Base-by-base conservation (phyloP, 1,139 yeast genomes). In the Kodamaea alishanica region DNA sequence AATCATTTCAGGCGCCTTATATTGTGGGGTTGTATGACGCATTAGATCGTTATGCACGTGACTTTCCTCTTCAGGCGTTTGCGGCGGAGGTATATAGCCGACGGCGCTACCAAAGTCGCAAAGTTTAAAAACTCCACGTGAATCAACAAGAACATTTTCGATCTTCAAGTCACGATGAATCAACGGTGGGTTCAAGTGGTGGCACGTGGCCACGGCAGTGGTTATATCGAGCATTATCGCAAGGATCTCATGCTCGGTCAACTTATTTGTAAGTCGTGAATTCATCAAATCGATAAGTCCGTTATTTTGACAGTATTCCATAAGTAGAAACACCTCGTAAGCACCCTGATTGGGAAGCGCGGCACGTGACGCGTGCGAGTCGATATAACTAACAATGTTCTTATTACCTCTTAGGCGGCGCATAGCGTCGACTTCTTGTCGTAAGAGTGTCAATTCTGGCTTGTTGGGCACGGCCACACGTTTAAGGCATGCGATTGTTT, bases 51-150 rank as follows among this genome's bases (percentile, higher is more conserved):
- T 87, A 47, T 85, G 86, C 33, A 90, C 63, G 10, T 75, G 65
- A 38, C 81, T 81, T 50, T 82, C 70, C 53, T 85, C 95, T 42
- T 77, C 79, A 6, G 79, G 72, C 44, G 73, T 77, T 41, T 73
- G 65, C 1, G 96, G 94, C 4, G 84, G 79, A 31, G 77, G 74
- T 48, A 77, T 64, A 42, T 79, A 81, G 12, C 75, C 77, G 22
- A 90, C 84, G 0, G 96, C 86, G 1, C 97, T 88, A 1, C 99
- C 99, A 67, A 92, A 92, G 63, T 92, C 99, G 58, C 96, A 85
- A 30, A 92, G 66, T 60, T 90, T 92, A 61, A 77, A 94, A 38
- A 75, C 75, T 35, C 87, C 84, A 33, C 79, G 70, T 3, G 70
- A 76, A 50, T 88, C 85, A 25, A 92, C 83, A 46, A 92, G 72